Evolutionary conservation across 345 rosid species (phyloP).

Genomic region (Cardamine occulta): DNA sequence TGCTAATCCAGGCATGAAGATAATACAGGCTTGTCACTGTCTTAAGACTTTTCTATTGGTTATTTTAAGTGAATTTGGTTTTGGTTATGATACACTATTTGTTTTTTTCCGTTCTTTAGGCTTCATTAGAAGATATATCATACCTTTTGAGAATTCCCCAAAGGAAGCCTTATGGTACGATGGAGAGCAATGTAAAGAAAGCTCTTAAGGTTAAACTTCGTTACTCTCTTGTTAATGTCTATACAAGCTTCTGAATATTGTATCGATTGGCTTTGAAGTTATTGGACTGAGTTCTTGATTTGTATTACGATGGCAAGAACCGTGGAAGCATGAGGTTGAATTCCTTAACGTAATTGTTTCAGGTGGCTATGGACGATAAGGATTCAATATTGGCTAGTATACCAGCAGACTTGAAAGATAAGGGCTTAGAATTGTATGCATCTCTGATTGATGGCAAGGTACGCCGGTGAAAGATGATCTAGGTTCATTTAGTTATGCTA

Average conservation of each 20-base stretch:
- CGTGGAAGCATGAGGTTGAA: background rate
- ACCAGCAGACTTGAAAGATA: constrained; percentile 73
- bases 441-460: constrained; percentile 86
- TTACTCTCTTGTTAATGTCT: background rate
- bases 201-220: constrained; percentile 66
- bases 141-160: constrained; percentile 93
- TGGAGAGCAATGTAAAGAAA: constrained; percentile 95
- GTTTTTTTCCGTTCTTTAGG: constrained; percentile 45
- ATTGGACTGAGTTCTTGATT: constrained; percentile 2
- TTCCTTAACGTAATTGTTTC: constrained; percentile 30
- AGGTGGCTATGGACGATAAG: constrained; percentile 81
- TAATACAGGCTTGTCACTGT: constrained; percentile 60
- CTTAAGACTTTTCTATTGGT: constrained; percentile 4
- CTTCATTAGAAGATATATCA: constrained; percentile 86
- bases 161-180: constrained; percentile 94
- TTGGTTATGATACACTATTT: constrained; percentile 5
- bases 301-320: background rate
- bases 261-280: background rate
- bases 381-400: constrained; percentile 73
- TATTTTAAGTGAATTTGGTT: background rate
- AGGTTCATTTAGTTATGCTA: background rate
- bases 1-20: constrained; percentile 85
- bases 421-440: constrained; percentile 64
- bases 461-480: constrained; percentile 20
- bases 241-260: background rate